These are phyloP conservation scores for Diutina rugosa DNA, from an alignment of 1,139 yeast species.

Conservation along the genomic window DNA sequence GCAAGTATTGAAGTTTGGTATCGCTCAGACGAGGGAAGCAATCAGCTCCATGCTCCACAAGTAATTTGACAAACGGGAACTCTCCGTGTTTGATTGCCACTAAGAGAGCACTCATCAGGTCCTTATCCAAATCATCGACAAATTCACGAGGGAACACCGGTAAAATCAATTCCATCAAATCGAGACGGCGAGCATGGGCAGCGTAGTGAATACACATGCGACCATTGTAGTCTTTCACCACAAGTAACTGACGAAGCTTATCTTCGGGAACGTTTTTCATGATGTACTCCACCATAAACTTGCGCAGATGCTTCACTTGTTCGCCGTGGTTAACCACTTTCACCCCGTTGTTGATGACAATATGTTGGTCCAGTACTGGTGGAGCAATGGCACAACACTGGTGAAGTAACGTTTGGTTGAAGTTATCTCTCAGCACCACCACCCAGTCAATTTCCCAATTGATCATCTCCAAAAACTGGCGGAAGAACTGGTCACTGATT, in stretches of 20 bases:
- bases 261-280: conserved; percentile 13
- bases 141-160: conserved; percentile 23
- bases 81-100: conserved; percentile 66
- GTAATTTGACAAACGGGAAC: conserved; percentile 34
- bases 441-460: conserved; percentile 29
- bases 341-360: conserved; percentile 31
- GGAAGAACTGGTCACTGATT: conserved; percentile 35
- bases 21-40: conserved; percentile 43
- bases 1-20: conserved; percentile 50
- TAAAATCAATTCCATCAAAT: conserved; percentile 35
- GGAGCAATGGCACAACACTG: conserved; percentile 33
- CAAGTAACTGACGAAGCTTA: conserved; percentile 14
- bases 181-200: conserved; percentile 52
- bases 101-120: conserved; percentile 69
- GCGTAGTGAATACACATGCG: conserved; percentile 85
- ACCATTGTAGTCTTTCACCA: conserved; percentile 53
- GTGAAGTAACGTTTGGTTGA: conserved; percentile 28
- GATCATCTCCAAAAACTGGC: conserved; percentile 30
- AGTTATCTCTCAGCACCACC: conserved; percentile 22
- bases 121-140: conserved; percentile 49
- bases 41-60: conserved; percentile 36
- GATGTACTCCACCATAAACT: conserved; percentile 23
- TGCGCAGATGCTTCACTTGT: conserved; percentile 27
- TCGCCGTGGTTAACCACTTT: conserved; percentile 30
- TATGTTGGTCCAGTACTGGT: conserved; percentile 19